Evolutionary conservation across 495 filamentous ascomycete species (phyloP).

Genomic region (Penicillium paxilli): DNA sequence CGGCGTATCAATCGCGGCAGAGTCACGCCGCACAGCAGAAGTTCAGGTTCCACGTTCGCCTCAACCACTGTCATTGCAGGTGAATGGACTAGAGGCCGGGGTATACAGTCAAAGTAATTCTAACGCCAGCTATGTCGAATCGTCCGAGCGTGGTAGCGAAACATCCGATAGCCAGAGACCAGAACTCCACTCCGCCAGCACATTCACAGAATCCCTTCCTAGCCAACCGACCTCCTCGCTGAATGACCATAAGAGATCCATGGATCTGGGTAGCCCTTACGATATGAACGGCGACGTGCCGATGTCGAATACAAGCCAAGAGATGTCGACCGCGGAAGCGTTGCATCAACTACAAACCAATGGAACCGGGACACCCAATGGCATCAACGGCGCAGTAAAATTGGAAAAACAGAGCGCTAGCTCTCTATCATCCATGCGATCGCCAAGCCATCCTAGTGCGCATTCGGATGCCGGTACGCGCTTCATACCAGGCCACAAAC

Average conservation of each 20-base stretch:
- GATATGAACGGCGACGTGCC: constrained; percentile 7
- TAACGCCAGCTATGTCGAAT: constrained; percentile 17
- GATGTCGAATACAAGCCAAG: constrained; percentile 8
- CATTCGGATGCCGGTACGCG: constrained; percentile 10
- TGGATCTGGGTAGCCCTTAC: constrained; percentile 9
- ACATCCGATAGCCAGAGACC: constrained; percentile 22
- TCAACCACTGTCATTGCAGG: constrained; percentile 23
- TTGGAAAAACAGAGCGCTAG: constrained; percentile 11
- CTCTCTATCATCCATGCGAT: constrained; percentile 9
- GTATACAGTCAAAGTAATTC: constrained; percentile 7
- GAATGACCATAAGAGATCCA: constrained; percentile 10
- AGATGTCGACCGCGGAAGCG: constrained; percentile 5
- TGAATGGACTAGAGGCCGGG: constrained; percentile 21
- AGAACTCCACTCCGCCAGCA: constrained; percentile 22
- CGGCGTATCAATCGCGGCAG: constrained; percentile 10
- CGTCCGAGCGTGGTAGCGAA: constrained; percentile 26
- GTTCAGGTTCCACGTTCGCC: constrained; percentile 21
- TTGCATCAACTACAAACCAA: constrained; percentile 5
- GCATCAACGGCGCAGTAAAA: constrained; percentile 7
- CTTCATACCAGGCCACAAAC: constrained; percentile 47
- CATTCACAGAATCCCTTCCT: constrained; percentile 17
- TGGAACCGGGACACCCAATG: constrained; percentile 8
- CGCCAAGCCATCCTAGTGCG: constrained; percentile 6
- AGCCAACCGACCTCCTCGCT: constrained; percentile 16
- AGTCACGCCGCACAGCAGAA: constrained; percentile 6